Base-by-base conservation (phyloP, 257 asterid genomes). In the Solanum chiquidenum region DNA sequence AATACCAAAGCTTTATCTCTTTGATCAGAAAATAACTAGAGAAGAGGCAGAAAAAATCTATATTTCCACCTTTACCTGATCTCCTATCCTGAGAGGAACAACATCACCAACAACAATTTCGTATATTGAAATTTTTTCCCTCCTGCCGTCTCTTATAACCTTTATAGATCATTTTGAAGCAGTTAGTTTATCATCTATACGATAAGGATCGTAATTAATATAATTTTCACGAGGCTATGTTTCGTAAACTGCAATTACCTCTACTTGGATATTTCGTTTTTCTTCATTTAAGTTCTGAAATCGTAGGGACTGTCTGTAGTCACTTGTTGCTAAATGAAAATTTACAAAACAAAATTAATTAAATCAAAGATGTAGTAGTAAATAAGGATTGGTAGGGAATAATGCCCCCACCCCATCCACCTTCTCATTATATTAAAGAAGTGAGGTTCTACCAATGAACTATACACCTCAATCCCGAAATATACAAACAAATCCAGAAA, bases 61-160 rank as follows among this genome's bases (percentile, higher is more conserved):
- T 46, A 69, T 80, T 49, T 74, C 88, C 58, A 84, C 90, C 42
- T 64, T 89, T 77, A 95, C 99, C 98, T 95, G 98, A 89, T 95
- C 98, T 25, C 98, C 99, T 87, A 97, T 95, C 92, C 94, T 95
- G 91, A 97, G 96, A 82, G 98, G 98, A 90, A 97, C 76, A 88
- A 95, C 91, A 69, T 97, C 98, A 85, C 99, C 98, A 87, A 97
- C 99, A 88, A 97, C 99, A 90, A 97, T 90, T 75, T 95, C 98
- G 74, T 95, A 95, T 91, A 97, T 95, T 55, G 99, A 97, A 83
- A 95, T 87, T 91, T 90, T 95, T 16, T 95, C 98, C 88, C 98
- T 94, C 90, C 99, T 91, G 44, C 98, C 98, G 69, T 94, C 95
- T 93, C 99, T 92, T 71, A 94, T 90, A 83, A 95, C 99, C 99